Evolutionary conservation across 129 eudicot species (phyloP), one percentile per base, ranked within the genome.

Genomic region (Logfia minima): DNA sequence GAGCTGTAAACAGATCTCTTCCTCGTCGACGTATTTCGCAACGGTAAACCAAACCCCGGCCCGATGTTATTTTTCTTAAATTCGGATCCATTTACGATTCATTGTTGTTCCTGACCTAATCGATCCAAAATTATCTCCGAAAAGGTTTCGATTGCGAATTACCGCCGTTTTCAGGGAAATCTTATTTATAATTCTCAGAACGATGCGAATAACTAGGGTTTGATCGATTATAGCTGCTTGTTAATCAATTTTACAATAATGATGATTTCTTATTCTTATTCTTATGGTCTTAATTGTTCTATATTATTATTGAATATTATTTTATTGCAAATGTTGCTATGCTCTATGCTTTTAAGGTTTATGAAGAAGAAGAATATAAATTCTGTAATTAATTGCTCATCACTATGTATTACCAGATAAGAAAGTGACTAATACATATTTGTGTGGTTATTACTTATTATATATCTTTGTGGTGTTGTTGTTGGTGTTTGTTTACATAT

Each of bases 1-100:
- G 14, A 52, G 74, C 66, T 72, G 39, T 34, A 28, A 29, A 58
- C 80, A 45, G 80, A 74, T 75, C 84, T 75, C 62, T 22, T 5
- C 69, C 65, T 52, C 71, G 16, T 58, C 83, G 77, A 64, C 62
- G 52, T 53, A 13, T 6, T 39, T 43, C 34, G 74, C 74, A 35
- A 73, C 71, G 71, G 84, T 75, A 75, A 59, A 58, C 76, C 22
- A 67, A 17, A 21, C 52, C 29, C 75, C 56, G 32, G 28, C 65
- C 59, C n/a, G 51, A 13, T 23, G 19, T 66, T 4, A 21, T 28
- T 28, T 37, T 11, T 29, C n/a, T 56, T 13, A 19, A 55, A 62
- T 65, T 31, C 48, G 24, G 74, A 35, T 39, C 31, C 53, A 55
- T 65, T 34, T 79, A 4, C 53, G 29, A 79, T 79, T 45, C 2